phyloP scores from a whole-genome alignment of 352 stramenopile genomes.

The Pythium guiyangense region DNA sequence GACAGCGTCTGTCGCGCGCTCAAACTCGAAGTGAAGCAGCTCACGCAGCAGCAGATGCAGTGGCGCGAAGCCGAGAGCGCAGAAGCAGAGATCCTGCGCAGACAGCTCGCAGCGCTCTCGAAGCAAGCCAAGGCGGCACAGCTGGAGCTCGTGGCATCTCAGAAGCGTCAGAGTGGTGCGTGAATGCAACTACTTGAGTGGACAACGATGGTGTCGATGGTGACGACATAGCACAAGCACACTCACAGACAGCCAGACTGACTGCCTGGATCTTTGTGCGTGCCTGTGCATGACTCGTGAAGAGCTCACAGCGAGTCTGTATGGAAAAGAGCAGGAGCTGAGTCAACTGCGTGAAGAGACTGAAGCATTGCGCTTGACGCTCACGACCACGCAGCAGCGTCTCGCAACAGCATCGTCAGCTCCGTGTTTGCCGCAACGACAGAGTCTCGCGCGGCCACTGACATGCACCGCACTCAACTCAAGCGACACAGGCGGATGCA shows the following conservation, averaged over 20 bases:
- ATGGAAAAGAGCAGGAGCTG: too few relatives aligned
- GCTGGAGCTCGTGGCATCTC: conserved; percentile 20
- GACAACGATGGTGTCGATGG: too few relatives aligned
- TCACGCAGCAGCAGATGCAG: too few relatives aligned
- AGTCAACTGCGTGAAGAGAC: too few relatives aligned
- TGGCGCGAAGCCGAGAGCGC: conserved; percentile 34
- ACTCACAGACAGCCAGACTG: background rate
- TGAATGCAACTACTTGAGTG: too few relatives aligned
- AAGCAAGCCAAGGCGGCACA: conserved; percentile 22
- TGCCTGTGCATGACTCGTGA: background rate
- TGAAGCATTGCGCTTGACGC: too few relatives aligned
- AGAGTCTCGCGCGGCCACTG: conserved; percentile 11
- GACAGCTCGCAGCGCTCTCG: conserved; percentile 24
- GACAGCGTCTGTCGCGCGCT: too few relatives aligned
- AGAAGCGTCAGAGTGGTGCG: conserved; percentile 16
- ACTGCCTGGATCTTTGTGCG: background rate
- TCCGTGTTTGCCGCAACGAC: conserved; percentile 6
- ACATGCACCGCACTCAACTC: conserved; percentile 24
- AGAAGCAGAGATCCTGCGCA: conserved; percentile 54
- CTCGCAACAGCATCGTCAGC: background rate
- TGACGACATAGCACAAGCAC: too few relatives aligned
- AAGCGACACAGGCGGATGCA: background rate
- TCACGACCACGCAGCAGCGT: too few relatives aligned
- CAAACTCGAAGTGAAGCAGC: too few relatives aligned
- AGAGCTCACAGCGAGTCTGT: too few relatives aligned